Base-by-base conservation (phyloP, 1,284 basidiomycete species). In the Pisolithus thermaeus region DNA sequence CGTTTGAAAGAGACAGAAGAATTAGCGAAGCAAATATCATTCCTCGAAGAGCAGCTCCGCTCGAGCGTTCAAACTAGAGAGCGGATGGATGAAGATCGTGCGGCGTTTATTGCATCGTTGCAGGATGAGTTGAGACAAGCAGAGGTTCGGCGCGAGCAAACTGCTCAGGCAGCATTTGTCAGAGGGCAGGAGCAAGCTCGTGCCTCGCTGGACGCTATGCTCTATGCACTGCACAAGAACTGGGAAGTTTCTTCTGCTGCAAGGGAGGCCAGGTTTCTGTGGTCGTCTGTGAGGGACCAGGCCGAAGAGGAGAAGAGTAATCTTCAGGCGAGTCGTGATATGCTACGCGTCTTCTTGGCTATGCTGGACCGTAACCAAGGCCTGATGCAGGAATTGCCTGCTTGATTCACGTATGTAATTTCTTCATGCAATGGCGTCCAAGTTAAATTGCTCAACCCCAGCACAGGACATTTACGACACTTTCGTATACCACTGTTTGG, bases 1-100 rank as follows among this genome's bases (percentile, higher is more conserved):
- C 78, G 83, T 37, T 51, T 71, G 46, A 75, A 71, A 32, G 83
- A 88, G 52, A 75, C 78, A 11, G 76, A 81, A 52, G 83, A 84
- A 51, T 72, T 86, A 52, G 70, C 77, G 27, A 71, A 70, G 46
- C 84, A 88, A 64, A 70, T 87, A 35, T 73, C 72, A 12, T 70
- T 74, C 55, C 73, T 88, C 54, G 84, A 90, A 63, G 70, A 77
- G 52, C 77, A 78, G 59, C 61, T 83, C 50, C 70, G 68, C n/a
- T 65, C 63, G 20, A 72, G 60, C 20, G 60, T 81, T 56, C 74
- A 75, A 61, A 61, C 72, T 52, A 68, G 78, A 56, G 73, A 79
- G 59, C 72, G 72, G 41, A 63, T 66, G 51, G 72, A 72, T 28
- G 77, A 79, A 53, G 79, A 84, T 56, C 74, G 76, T 35, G 61